A percentile compares a stretch with the other conserved stretches of the same genome.
Evolutionary conservation across 495 filamentous ascomycete species (phyloP).

Genomic region (Astrocystis sublimbata): DNA sequence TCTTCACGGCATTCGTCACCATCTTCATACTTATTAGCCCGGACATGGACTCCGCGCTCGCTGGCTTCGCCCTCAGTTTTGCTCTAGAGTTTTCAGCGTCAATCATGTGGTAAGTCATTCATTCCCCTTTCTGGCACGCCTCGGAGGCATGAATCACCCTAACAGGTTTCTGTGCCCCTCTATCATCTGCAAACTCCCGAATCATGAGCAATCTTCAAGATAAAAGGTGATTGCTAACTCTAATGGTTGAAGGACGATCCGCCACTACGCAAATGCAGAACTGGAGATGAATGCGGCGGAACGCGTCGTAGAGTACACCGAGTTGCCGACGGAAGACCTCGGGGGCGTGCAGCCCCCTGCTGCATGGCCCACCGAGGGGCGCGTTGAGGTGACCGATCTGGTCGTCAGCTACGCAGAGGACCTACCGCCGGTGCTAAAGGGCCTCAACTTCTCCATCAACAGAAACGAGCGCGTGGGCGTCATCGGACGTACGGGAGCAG

Average conservation of each 20-base stretch:
- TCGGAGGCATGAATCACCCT: too few relatives aligned
- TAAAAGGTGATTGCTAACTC: too few relatives aligned
- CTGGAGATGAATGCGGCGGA: conserved; percentile 85
- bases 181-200: too few relatives aligned
- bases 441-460: conserved; percentile 67
- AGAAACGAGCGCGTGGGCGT: conserved; percentile 78
- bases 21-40: conserved; percentile 62
- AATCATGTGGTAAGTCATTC: too few relatives aligned
- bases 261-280: conserved; percentile 66
- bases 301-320: conserved; percentile 77
- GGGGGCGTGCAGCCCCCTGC: conserved; percentile 64
- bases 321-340: conserved; percentile 67
- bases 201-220: too few relatives aligned
- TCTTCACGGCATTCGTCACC: conserved; percentile 68
- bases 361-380: conserved; percentile 77
- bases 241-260: too few relatives aligned
- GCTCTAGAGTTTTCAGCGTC: conserved; percentile 53
- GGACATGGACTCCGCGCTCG: conserved; percentile 69
- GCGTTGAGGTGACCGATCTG: conserved; percentile 70
- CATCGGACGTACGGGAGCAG: conserved; percentile 83
- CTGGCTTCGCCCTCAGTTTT: conserved; percentile 74
- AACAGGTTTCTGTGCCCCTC: too few relatives aligned
- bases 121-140: too few relatives aligned
- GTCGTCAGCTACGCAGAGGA: conserved; percentile 76
- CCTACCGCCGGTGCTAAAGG: conserved; percentile 73